Evolutionary conservation across 1,284 basidiomycete species (phyloP), one percentile per base, ranked within the genome.

Genomic region (Trichosporon coremiiforme): DNA sequence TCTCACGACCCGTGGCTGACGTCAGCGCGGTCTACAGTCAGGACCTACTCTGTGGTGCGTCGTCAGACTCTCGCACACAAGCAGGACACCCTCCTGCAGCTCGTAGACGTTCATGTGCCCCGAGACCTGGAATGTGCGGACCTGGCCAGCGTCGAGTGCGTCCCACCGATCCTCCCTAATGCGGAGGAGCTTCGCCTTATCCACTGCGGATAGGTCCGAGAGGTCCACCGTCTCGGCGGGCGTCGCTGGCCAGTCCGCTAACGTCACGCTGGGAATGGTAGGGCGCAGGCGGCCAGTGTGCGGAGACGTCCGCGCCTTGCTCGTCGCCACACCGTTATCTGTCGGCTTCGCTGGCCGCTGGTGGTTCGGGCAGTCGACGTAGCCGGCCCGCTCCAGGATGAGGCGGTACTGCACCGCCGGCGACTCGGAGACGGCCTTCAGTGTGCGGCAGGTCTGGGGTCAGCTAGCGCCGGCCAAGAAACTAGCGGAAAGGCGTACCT

Each of bases 41-140:
- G 8, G 55, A 29, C 35, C 64, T 55, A 65, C 63, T 66, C 41
- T 35, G 4, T 55, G 64, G 77, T 73, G 68, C 75, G 77, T 71
- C 66, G 73, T 22, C 71, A 69, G 38, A 68, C 78, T 75, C 63
- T 80, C 75, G 70, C 82, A 80, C 75, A 82, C 76, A 60, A 84
- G 70, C 41, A 83, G 82, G 2, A 84, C 77, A 15, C 82, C 81
- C 68, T 84, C 82, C 71, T 84, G 82, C 53, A 83, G 70, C 74
- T 84, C 82, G 68, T 84, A 84, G 7, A 84, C 79, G 17, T 80
- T 78, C 33, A 78, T 79, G 7, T 69, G 75, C 2, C 82, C 82
- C n/a, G 70, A 35, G 3, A 81, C 70, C 6, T 66, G 66, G 50
- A 82, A 71, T 9, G 65, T 68, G 9, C 75, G 69, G 31, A 72